These are phyloP conservation scores for Sequoiadendron giganteum DNA, from an alignment of 75 land plant genomes.

Conservation along the genomic window DNA sequence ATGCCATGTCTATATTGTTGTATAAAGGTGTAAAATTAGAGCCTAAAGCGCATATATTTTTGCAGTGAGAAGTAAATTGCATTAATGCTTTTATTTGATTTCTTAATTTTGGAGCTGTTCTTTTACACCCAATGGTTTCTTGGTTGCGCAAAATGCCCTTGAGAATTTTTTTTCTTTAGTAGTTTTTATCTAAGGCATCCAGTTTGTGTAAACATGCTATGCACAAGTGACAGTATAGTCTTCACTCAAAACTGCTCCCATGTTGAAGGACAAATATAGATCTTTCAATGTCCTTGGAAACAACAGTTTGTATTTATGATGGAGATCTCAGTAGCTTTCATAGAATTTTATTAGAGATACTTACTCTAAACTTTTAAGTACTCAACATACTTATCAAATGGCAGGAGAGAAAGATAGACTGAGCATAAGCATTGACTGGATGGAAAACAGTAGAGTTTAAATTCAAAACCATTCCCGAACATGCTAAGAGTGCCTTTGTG, in stretches of 20 bases:
- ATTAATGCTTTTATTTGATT: not conserved
- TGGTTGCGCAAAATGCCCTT: not conserved
- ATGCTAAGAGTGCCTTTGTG: not conserved
- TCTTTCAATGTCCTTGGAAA: not conserved
- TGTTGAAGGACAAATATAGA: not conserved
- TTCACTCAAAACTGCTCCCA: not conserved
- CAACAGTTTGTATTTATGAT: not conserved
- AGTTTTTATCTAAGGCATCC: not conserved
- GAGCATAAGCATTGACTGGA: not conserved
- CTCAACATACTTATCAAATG: not conserved
- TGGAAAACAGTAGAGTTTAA: not conserved
- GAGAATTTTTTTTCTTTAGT: not conserved
- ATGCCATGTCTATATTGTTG: not conserved
- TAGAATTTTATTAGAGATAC: not conserved
- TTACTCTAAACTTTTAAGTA: not conserved
- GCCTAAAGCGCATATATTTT: not conserved
- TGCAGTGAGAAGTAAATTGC: not conserved
- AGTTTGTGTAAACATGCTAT: not conserved
- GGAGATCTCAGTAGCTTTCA: not conserved
- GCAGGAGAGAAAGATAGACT: not conserved
- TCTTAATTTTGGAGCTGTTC: not conserved
- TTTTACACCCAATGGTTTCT: not conserved
- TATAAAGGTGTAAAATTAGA: not conserved
- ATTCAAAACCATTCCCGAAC: not conserved
- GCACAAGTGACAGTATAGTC: not conserved